Evolutionary conservation across 306 rosid genomes (phyloP).

Genomic region (Citrullus amarus): DNA sequence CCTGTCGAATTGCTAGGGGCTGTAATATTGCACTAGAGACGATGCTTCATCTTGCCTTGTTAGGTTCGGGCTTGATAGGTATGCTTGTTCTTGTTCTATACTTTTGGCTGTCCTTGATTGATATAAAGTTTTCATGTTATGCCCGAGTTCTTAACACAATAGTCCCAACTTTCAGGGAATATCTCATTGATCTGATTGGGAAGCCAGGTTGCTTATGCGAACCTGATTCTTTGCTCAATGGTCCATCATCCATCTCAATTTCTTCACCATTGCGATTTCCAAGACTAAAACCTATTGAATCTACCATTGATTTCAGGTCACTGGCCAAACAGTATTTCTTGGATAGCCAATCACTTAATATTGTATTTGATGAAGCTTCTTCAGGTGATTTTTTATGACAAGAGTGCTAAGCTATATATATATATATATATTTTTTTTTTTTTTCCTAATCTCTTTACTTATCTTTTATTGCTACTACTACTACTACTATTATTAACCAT

Average conservation of each 20-base stretch:
- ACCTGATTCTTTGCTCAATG: slow-evolving; percentile 95
- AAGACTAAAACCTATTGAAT: slow-evolving; percentile 61
- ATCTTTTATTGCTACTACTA: not conserved
- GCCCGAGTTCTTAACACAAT: slow-evolving; percentile 9
- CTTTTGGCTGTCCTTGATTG: not conserved
- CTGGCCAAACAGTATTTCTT: slow-evolving; percentile 88
- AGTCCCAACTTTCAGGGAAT: slow-evolving; percentile 54
- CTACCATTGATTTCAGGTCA: slow-evolving; percentile 74
- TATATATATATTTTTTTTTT: not conserved
- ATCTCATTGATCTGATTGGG: slow-evolving; percentile 77
- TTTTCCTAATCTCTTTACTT: not conserved
- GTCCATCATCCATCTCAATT: slow-evolving; percentile 96
- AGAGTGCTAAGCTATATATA: not conserved
- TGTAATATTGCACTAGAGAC: slow-evolving; percentile 78
- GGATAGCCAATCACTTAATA: slow-evolving; percentile 67
- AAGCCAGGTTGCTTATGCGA: slow-evolving; percentile 70
- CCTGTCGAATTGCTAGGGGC: slow-evolving; percentile 97
- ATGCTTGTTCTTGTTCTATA: slow-evolving; percentile 13
- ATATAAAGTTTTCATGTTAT: slow-evolving; percentile 2
- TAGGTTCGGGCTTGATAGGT: slow-evolving; percentile 71
- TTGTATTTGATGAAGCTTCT: slow-evolving; percentile 70
- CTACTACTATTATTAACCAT: too few species aligned
- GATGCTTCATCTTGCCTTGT: slow-evolving; percentile 96
- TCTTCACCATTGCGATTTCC: slow-evolving; percentile 98
- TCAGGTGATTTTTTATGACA: slow-evolving; percentile 44